phyloP scores from a whole-genome alignment of 2,329 filamentous ascomycete genomes.

The Sporothrix pseudoabietina region DNA sequence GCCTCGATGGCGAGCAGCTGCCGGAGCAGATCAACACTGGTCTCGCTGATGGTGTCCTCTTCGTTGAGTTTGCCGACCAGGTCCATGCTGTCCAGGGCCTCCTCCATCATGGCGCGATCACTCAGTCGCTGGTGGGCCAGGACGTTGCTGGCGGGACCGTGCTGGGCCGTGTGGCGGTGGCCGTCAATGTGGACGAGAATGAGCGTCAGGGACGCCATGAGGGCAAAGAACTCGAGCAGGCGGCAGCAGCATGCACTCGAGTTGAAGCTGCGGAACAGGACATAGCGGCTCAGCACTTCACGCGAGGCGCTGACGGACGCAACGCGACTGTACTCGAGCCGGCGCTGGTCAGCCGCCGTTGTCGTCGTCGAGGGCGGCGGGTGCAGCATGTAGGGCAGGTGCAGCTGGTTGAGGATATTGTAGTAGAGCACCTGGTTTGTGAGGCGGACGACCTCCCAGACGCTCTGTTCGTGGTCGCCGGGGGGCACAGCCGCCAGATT shows the following conservation, averaged over 20 bases:
- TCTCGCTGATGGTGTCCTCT: slow-evolving; percentile 40
- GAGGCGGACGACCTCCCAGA: slow-evolving; percentile 41
- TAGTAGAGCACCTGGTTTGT: slow-evolving; percentile 45
- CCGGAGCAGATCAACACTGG: slow-evolving; percentile 40
- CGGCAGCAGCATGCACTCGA: slow-evolving; percentile 41
- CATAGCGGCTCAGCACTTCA: slow-evolving; percentile 44
- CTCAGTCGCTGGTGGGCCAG: slow-evolving; percentile 45
- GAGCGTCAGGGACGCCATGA: slow-evolving; percentile 43
- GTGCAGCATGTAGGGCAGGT: slow-evolving; percentile 46
- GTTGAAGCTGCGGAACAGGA: slow-evolving; percentile 42
- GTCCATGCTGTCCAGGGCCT: slow-evolving; percentile 43
- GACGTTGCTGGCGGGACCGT: slow-evolving; percentile 30
- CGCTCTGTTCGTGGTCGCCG: slow-evolving; percentile 32
- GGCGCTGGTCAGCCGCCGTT: slow-evolving; percentile 28
- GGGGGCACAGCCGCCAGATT: slow-evolving; percentile 26
- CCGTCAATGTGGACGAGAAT: slow-evolving; percentile 44
- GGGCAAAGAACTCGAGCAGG: slow-evolving; percentile 41
- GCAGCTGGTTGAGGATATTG: slow-evolving; percentile 45
- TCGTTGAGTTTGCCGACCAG: slow-evolving; percentile 37
- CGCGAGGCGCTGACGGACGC: slow-evolving; percentile 46
- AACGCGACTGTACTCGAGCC: slow-evolving; percentile 42
- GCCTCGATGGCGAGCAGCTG: slow-evolving; percentile 42
- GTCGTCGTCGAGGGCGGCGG: slow-evolving; percentile 6
- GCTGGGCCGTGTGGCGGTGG: slow-evolving; percentile 33
- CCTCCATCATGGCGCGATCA: slow-evolving; percentile 47